phyloP scores from a whole-genome alignment of 2,329 filamentous ascomycete genomes.

The Monosporascus sp. region DNA sequence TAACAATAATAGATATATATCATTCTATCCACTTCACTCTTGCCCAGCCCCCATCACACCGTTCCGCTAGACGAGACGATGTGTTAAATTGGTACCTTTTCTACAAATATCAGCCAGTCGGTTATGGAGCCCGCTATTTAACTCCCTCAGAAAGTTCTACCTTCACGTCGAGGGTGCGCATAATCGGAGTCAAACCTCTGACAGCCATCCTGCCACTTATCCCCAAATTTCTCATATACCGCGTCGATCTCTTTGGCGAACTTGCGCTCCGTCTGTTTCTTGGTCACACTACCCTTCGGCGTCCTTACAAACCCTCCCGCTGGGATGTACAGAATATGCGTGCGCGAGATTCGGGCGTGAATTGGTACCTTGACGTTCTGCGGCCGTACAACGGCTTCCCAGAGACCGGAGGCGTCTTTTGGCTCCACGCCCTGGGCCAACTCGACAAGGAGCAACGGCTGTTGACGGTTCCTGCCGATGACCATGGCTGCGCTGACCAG shows the following conservation, averaged over 20 bases:
- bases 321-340: conserved; percentile 13
- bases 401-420: conserved; percentile 6
- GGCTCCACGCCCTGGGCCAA: conserved; percentile 1
- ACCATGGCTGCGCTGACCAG: conserved; percentile 10
- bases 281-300: conserved; percentile 12
- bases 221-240: conserved; percentile 11
- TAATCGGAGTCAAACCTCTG: neutral
- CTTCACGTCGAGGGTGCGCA: neutral
- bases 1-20: too few relatives aligned
- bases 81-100: too few relatives aligned
- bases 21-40: too few relatives aligned
- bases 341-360: conserved; percentile 12
- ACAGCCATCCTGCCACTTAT: conserved; percentile 13
- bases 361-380: conserved; percentile 10
- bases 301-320: conserved; percentile 10
- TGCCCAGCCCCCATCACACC: too few relatives aligned
- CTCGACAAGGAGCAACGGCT: conserved; percentile 14
- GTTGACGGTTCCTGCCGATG: conserved; percentile 10
- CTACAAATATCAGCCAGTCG: too few relatives aligned
- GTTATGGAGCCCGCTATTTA: too few relatives aligned
- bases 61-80: too few relatives aligned
- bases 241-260: conserved; percentile 11
- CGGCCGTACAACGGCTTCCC: conserved; percentile 10
- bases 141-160: neutral
- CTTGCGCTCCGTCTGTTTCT: conserved; percentile 9